Conservation (phyloP, 73 alveolate genomes). For the Paramecium bursaria region DNA sequence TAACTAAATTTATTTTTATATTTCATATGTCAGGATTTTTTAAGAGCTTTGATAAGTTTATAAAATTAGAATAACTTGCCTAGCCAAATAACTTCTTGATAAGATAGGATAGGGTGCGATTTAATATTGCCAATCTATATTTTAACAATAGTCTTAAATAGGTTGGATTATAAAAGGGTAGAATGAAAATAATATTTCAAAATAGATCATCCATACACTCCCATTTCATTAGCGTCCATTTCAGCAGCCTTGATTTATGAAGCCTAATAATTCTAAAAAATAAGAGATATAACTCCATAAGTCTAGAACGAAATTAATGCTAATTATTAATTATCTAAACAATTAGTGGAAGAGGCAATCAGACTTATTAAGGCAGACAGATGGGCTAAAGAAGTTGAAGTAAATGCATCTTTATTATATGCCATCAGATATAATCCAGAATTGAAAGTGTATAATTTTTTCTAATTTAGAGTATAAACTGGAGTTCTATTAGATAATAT, state of each 20-base stretch:
- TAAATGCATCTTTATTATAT: constrained; percentile 22
- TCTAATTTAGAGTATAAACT: too few relatives aligned
- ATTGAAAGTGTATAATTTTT: constrained; percentile 5
- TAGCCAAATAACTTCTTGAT: constrained; percentile 4
- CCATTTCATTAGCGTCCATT: constrained; percentile 37
- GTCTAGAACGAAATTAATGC: background rate
- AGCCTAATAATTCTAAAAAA: constrained; percentile 29
- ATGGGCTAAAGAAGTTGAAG: constrained; percentile 36
- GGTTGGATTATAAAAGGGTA: constrained; percentile 51
- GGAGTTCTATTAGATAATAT: constrained; percentile 1
- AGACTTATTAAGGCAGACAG: background rate
- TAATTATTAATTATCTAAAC: constrained; percentile 23
- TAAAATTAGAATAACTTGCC: constrained; percentile 40
- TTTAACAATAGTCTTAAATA: constrained; percentile 16
- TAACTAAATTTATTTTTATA: background rate
- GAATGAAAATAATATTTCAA: background rate
- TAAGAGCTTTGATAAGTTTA: constrained; percentile 40
- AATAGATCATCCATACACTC: constrained; percentile 29
- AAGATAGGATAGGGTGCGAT: constrained; percentile 5
- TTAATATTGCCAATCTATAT: constrained; percentile 43
- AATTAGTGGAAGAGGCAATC: constrained; percentile 22
- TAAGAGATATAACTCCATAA: too few relatives aligned
- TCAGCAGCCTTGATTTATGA: constrained; percentile 37
- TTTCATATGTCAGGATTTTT: constrained; percentile 64
- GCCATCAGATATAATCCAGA: background rate